phyloP scores from a whole-genome alignment of 306 rosid genomes.

The Gleditsia sinensis region DNA sequence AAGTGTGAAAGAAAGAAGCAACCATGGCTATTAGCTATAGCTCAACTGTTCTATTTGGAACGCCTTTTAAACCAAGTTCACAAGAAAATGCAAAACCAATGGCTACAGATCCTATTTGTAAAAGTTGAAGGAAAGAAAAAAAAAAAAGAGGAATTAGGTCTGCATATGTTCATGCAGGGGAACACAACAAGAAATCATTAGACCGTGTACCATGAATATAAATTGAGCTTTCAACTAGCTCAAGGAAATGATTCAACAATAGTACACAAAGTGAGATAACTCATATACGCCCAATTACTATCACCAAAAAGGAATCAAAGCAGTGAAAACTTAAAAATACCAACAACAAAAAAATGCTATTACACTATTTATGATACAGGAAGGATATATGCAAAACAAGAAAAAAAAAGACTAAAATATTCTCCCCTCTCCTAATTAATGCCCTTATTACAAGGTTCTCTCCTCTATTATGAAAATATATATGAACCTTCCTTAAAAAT shows the following conservation, averaged over 20 bases:
- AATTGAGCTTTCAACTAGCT: neutral
- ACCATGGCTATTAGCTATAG: neutral
- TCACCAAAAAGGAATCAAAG: neutral
- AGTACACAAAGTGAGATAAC: neutral
- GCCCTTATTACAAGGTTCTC: no score
- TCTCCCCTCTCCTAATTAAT: no score
- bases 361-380: neutral
- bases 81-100: slow-evolving; percentile 1
- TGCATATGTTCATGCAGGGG: neutral
- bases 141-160: neutral
- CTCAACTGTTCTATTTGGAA: neutral
- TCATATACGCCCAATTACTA: neutral
- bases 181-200: neutral
- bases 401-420: no score
- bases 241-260: neutral
- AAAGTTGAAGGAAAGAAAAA: neutral
- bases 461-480: no score
- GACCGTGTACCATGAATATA: neutral
- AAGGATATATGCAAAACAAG: no score
- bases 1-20: neutral
- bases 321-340: neutral
- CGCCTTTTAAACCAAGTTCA: slow-evolving; percentile 16
- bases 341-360: neutral
- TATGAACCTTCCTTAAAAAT: no score
- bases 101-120: neutral